Base-by-base conservation (phyloP, 164 flowering plant species). In the Euptelea pleiosperma region DNA sequence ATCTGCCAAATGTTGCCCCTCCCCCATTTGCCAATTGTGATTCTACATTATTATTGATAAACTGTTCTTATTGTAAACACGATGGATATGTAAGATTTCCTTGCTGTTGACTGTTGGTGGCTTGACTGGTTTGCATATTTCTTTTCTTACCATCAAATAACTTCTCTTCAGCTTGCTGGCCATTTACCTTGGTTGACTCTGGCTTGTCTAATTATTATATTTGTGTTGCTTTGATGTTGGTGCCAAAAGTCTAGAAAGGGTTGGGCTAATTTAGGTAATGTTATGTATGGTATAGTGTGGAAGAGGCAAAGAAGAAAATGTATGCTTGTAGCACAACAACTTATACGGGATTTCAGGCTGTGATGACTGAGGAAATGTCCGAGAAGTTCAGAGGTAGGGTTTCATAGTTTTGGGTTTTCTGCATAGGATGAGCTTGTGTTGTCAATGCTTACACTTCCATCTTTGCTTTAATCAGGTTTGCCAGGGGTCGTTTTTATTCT, bases 311-410 rank as follows among this genome's bases (percentile, higher is more conserved):
- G 69, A 73, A 79, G 61, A 85, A 56, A 56, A 94, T 91, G 47
- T 94, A 91, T 78, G 97, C 99, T 12, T 85, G 90, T 60, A 91
- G 97, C 75, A 94, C 99, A 12, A 85, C 99, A 14, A 88, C 88
- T 18, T 94, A 88, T 65, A 52, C 47, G 5, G 96, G 99, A n/a
- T 94, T 94, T 76, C 99, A 94, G 67, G 91, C 76, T 64, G 66
- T 70, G 51, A 78, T 84, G 82, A 75, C 96, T 2, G 90, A 91
- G 68, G 93, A 80, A 55, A 85, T 79, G 72, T 86, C 97, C 0
- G 75, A 91, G 60, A 83, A 85, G 71, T 91, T 91, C 64, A 60
- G 76, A 55, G 84, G 97, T 85, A 69, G 28, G 63, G 8, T 52
- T 29, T 10, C 8, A 12, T 14, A 6, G 21, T 35, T 18, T 39